Conservation (phyloP, 148 eudicot genomes). For the Vaccinium macrocarpon region DNA sequence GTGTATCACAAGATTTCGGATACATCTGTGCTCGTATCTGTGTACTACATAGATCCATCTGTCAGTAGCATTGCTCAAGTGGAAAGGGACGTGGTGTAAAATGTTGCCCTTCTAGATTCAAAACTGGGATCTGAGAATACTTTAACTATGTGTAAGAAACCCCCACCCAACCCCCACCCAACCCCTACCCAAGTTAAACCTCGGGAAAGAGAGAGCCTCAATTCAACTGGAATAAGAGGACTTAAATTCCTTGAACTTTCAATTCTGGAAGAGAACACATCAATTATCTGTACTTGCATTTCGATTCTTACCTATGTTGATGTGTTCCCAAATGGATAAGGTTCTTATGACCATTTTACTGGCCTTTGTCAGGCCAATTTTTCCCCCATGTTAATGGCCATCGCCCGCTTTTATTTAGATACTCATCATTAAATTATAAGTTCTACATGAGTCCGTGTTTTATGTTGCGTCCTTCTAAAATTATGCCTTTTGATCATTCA, state of each 20-base stretch:
- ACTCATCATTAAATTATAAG: not conserved
- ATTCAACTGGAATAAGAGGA: not conserved
- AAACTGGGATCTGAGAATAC: not conserved
- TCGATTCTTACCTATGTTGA: not conserved
- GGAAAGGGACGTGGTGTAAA: not conserved
- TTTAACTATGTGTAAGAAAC: too few relatives aligned
- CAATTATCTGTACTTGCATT: not conserved
- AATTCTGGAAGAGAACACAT: not conserved
- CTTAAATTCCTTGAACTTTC: not conserved
- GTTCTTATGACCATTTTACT: not conserved
- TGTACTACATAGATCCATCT: too few relatives aligned
- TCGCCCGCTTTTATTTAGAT: not conserved
- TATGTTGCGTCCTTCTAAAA: not conserved
- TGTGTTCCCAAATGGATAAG: not conserved
- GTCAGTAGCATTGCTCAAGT: not conserved
- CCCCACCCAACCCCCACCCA: too few relatives aligned
- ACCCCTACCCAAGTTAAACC: not conserved
- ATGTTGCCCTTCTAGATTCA: not conserved
- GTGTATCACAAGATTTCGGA: not conserved
- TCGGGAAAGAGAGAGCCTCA: not conserved
- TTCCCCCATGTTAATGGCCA: not conserved
- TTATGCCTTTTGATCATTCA: not conserved
- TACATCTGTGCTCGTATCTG: not conserved
- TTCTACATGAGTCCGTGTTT: not conserved
- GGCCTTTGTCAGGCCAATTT: not conserved